Evolutionary conservation across 2,329 filamentous ascomycete species (phyloP).

Genomic region (Fusarium redolens): DNA sequence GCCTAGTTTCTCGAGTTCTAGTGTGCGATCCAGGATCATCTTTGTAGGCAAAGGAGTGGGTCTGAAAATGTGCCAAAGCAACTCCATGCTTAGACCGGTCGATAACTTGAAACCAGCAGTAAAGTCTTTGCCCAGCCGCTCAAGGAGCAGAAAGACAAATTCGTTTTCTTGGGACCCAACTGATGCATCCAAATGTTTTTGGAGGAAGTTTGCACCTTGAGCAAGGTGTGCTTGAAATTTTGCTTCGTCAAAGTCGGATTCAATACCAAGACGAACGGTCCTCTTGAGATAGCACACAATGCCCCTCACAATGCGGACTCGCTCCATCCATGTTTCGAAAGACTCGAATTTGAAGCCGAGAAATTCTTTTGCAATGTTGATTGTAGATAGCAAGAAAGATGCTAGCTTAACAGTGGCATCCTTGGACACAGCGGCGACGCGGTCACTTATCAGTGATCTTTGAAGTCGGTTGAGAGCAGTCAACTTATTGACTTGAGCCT

Average conservation of each 20-base stretch:
- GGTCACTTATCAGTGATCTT: constrained; percentile 65
- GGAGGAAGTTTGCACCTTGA: constrained; percentile 59
- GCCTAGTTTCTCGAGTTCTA: constrained; percentile 67
- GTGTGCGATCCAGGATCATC: constrained; percentile 57
- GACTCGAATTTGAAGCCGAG: constrained; percentile 50
- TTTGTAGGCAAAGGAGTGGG: constrained; percentile 67
- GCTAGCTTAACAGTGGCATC: constrained; percentile 69
- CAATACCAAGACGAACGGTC: constrained; percentile 61
- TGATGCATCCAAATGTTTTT: constrained; percentile 45
- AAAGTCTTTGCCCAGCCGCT: constrained; percentile 67
- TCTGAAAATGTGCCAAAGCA: constrained; percentile 78
- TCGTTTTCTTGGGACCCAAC: constrained; percentile 45
- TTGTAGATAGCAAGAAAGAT: constrained; percentile 60
- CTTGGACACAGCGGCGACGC: constrained; percentile 66
- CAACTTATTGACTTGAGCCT: constrained; percentile 60
- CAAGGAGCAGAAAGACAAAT: constrained; percentile 55
- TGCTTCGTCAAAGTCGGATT: constrained; percentile 67
- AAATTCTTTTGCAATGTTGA: constrained; percentile 58
- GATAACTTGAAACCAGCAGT: constrained; percentile 76
- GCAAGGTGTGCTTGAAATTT: constrained; percentile 72
- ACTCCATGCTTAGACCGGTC: constrained; percentile 83
- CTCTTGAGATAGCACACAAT: constrained; percentile 66
- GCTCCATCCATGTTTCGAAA: constrained; percentile 49
- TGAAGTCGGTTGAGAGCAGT: constrained; percentile 70
- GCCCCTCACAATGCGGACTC: constrained; percentile 48